Base-by-base conservation (phyloP, 306 rosid genomes). In the Urtica urens region DNA sequence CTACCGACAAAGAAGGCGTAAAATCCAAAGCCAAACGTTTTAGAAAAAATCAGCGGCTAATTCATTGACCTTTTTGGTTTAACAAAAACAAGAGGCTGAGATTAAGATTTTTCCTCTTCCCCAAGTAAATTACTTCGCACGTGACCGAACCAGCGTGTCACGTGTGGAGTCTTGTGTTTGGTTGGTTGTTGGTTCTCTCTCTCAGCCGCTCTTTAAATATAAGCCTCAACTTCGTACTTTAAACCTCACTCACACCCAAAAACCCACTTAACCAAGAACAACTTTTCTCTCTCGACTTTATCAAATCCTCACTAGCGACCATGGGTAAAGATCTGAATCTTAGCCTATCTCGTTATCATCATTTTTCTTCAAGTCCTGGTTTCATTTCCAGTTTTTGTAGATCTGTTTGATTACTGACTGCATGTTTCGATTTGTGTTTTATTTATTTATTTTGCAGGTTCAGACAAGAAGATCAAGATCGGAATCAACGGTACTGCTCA, bases 381-480 rank as follows among this genome's bases (percentile, higher is more conserved):
- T 18, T 5, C 5, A 0, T 1, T 2, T 20, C 12, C 19, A 0
- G 37, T 4, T 2, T 28, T 4, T 3, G 2, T 13, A 26, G 13
- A 10, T 27, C 24, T 3, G 3, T 20, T 0, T 0, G 1, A 22
- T 19, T 29, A 4, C 21, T 5, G 15, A 23, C 8, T 3, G 25
- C 7, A 2, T 4, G 5, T 5, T 30, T 12, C 3, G 6, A 1
- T 7, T 16, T 20, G 2, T 18, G 22, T 27, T 29, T 24, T 8
- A 0, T 38, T 45, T 31, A 17, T 20, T 33, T 48, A 49, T 13
- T 7, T 3, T 33, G 6, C 93, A 85, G 76, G 74, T 15, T 41
- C 81, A 11, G 73, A 42, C 71, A 83, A 76, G 82, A 85, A 85
- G 77, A 78, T 85, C 44, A 85, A 51, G 78, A 81, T 85, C 64